These are phyloP conservation scores for Botrytis elliptica DNA, from an alignment of 2,329 filamentous ascomycete genomes.

Conservation along the genomic window DNA sequence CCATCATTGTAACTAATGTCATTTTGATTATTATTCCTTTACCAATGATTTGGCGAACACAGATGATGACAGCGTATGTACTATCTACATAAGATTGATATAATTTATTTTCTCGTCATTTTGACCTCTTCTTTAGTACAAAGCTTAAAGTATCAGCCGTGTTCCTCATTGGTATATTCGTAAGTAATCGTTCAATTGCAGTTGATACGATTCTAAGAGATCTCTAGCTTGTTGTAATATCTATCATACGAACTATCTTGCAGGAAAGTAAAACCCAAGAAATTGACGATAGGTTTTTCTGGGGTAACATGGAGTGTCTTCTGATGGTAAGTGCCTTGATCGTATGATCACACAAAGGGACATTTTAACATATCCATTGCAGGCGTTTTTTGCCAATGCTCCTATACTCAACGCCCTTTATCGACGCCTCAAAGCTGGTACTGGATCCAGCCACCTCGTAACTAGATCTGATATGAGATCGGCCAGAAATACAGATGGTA, in stretches of 20 bases:
- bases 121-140: slow-evolving; percentile 1
- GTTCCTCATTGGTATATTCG: slow-evolving; percentile 28
- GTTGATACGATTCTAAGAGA: neutral
- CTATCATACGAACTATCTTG: slow-evolving; percentile 8
- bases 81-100: too few relatives aligned
- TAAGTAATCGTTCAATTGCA: slow-evolving; percentile 10
- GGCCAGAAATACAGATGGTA: neutral
- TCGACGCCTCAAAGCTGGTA: slow-evolving; percentile 20
- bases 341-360: neutral
- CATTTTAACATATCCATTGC: neutral
- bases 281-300: neutral
- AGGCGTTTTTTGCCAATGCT: slow-evolving; percentile 32
- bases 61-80: slow-evolving; percentile 22
- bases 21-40: slow-evolving; percentile 29
- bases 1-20: slow-evolving; percentile 27
- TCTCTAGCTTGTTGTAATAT: slow-evolving; percentile 25
- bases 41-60: slow-evolving; percentile 27
- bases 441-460: neutral
- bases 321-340: slow-evolving; percentile 22
- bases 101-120: neutral
- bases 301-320: slow-evolving; percentile 31
- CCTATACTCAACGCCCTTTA: slow-evolving; percentile 31
- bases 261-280: neutral
- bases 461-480: neutral
- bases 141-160: slow-evolving; percentile 25